phyloP scores from a whole-genome alignment of 306 rosid genomes.

The Vachellia pachyceras region DNA sequence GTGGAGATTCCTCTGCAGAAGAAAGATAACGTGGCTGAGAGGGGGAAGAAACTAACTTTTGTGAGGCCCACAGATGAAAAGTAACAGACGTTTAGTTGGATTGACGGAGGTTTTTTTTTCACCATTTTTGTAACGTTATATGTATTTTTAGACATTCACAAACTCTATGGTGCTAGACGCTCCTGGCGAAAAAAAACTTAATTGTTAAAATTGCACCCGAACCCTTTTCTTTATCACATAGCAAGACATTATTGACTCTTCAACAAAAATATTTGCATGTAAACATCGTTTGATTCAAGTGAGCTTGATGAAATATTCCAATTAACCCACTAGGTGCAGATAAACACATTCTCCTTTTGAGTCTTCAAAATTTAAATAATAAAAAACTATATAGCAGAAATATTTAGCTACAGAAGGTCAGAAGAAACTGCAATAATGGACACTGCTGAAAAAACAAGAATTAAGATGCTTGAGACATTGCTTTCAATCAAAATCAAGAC shows the following conservation, averaged over 20 bases:
- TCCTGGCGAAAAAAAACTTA: too few relatives aligned
- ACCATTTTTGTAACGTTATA: too few relatives aligned
- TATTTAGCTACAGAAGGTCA: background rate
- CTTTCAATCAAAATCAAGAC: background rate
- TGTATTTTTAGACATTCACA: too few relatives aligned
- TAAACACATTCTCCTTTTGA: background rate
- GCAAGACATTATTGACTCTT: background rate
- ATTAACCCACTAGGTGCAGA: conserved; percentile 24
- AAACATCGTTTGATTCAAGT: conserved; percentile 19
- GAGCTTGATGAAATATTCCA: background rate
- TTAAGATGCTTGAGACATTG: background rate
- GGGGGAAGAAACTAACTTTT: too few relatives aligned
- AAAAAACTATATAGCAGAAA: background rate
- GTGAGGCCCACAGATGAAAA: too few relatives aligned
- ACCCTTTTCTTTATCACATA: too few relatives aligned
- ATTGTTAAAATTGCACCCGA: too few relatives aligned
- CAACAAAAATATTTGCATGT: background rate
- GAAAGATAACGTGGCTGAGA: too few relatives aligned
- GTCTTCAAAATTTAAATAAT: background rate
- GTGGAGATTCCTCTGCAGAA: too few relatives aligned
- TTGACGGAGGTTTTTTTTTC: too few relatives aligned
- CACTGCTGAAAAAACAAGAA: background rate
- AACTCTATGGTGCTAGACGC: too few relatives aligned
- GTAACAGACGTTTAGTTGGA: too few relatives aligned
- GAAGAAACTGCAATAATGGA: background rate